A percentile compares a stretch with the other conserved stretches of the same genome.
Conservation (phyloP, 768 basidiomycete genomes). For the Hortiboletus flavorubellus region DNA sequence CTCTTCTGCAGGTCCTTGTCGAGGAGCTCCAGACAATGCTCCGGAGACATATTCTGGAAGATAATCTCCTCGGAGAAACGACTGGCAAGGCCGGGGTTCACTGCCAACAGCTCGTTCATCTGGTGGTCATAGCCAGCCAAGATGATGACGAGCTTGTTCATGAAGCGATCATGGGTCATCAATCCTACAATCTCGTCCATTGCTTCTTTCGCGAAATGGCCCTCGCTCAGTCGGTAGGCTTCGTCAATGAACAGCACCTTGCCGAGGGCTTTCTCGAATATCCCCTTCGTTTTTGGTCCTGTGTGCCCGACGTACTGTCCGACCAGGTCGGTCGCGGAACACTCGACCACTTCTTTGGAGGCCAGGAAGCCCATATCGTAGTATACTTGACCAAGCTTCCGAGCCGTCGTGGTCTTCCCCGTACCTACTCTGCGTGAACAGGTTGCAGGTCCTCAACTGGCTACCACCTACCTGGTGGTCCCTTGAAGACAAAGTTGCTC, state of each 20-base stretch:
- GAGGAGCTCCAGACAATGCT: conserved; percentile 52
- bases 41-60: conserved; percentile 53
- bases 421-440: conserved; percentile 43
- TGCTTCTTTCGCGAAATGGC: conserved; percentile 68
- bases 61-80: conserved; percentile 63
- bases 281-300: conserved; percentile 59
- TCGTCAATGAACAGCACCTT: conserved; percentile 73
- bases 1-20: conserved; percentile 44
- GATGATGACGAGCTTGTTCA: conserved; percentile 61
- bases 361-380: conserved; percentile 63
- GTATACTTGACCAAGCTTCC: conserved; percentile 62
- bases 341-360: conserved; percentile 54
- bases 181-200: conserved; percentile 70
- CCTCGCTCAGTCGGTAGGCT: conserved; percentile 61
- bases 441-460: neutral
- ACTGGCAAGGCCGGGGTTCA: conserved; percentile 66
- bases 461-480: conserved; percentile 55
- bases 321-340: conserved; percentile 68
- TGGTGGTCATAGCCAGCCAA: conserved; percentile 70
- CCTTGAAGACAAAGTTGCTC: conserved; percentile 67
- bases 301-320: conserved; percentile 72
- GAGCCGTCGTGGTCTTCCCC: conserved; percentile 60
- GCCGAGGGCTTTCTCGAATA: conserved; percentile 65
- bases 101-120: conserved; percentile 56
- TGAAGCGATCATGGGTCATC: conserved; percentile 57